Evolutionary conservation across 768 basidiomycete genomes (phyloP).

Genomic region (Tephrocybe sp.): DNA sequence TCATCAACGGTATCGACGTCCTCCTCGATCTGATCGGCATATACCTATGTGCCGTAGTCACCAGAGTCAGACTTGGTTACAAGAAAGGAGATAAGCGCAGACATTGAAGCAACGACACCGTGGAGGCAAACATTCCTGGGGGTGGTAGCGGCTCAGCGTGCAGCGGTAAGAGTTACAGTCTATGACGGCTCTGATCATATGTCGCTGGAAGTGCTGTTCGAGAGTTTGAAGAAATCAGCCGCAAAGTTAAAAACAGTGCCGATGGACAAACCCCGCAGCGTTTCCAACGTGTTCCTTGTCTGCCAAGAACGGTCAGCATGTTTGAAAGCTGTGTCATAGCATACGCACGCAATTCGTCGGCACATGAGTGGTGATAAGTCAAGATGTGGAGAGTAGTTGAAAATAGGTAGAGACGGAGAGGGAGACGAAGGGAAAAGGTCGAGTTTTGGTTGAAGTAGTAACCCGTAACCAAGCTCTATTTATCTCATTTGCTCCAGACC

Average conservation of each 20-base stretch:
- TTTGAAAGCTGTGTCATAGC: slow-evolving; percentile 12
- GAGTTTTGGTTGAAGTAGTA: not conserved
- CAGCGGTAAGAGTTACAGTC: slow-evolving; percentile 69
- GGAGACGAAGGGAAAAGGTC: slow-evolving; percentile 1
- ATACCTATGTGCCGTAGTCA: slow-evolving; percentile 41
- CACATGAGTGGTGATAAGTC: slow-evolving; percentile 48
- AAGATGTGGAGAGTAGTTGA: not conserved
- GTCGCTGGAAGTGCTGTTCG: slow-evolving; percentile 74
- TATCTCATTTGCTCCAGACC: slow-evolving; percentile 16
- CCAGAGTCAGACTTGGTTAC: not conserved
- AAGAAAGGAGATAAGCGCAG: slow-evolving; percentile 20
- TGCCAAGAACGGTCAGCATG: slow-evolving; percentile 22
- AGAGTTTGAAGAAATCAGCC: not conserved
- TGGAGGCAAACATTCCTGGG: slow-evolving; percentile 48
- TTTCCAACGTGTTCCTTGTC: slow-evolving; percentile 76
- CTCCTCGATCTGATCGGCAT: slow-evolving; percentile 64
- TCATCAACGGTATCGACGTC: slow-evolving; percentile 71
- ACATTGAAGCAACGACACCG: slow-evolving; percentile 62
- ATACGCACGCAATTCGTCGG: slow-evolving; percentile 69
- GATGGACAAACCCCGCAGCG: slow-evolving; percentile 55
- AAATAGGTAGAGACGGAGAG: slow-evolving; percentile 1
- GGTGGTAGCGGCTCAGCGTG: slow-evolving; percentile 61
- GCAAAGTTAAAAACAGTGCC: not conserved
- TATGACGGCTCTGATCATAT: slow-evolving; percentile 67
- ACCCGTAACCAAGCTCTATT: slow-evolving; percentile 13